A percentile compares a stretch with the other conserved stretches of the same genome.
phyloP scores from a whole-genome alignment of 2,329 filamentous ascomycete species.

The Albophoma yamanashiensis region DNA sequence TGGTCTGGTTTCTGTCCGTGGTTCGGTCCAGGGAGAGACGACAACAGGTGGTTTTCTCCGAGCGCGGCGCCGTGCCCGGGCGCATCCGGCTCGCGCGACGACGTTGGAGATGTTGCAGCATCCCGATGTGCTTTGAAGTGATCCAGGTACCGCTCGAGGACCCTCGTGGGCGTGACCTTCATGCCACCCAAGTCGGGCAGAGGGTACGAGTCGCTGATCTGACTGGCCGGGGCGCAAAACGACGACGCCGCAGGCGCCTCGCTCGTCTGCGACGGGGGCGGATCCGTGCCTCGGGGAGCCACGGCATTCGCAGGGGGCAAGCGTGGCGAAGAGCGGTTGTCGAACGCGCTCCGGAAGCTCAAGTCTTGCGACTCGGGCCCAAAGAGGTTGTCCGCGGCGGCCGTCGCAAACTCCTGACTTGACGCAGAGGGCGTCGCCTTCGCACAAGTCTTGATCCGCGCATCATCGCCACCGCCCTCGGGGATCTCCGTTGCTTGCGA shows the following conservation, averaged over 20 bases:
- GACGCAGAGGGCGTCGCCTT: slow-evolving; percentile 1
- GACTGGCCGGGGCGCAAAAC: slow-evolving; percentile 34
- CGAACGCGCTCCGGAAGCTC: slow-evolving; percentile 33
- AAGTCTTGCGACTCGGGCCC: slow-evolving; percentile 25
- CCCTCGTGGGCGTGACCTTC: slow-evolving; percentile 33
- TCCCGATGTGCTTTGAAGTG: slow-evolving; percentile 12
- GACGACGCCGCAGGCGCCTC: slow-evolving; percentile 17
- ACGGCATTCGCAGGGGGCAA: neutral
- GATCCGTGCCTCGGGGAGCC: neutral
- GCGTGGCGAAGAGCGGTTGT: slow-evolving; percentile 28
- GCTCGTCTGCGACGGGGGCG: slow-evolving; percentile 4
- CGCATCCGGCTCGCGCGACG: neutral
- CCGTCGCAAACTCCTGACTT: slow-evolving; percentile 3
- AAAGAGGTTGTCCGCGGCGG: slow-evolving; percentile 11
- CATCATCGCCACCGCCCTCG: neutral
- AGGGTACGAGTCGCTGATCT: slow-evolving; percentile 44
- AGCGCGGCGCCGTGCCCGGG: too few relatives aligned
- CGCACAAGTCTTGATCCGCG: neutral
- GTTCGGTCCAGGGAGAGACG: slow-evolving; percentile 12
- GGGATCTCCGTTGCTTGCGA: neutral
- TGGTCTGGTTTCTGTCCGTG: slow-evolving; percentile 1
- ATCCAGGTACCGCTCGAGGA: slow-evolving; percentile 38
- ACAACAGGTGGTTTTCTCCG: slow-evolving; percentile 9
- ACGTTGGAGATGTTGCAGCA: slow-evolving; percentile 12
- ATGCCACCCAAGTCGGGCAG: slow-evolving; percentile 19